Evolutionary conservation across 306 rosid species (phyloP), one percentile per base, ranked within the genome.

Genomic region (Ceratonia siliqua): DNA sequence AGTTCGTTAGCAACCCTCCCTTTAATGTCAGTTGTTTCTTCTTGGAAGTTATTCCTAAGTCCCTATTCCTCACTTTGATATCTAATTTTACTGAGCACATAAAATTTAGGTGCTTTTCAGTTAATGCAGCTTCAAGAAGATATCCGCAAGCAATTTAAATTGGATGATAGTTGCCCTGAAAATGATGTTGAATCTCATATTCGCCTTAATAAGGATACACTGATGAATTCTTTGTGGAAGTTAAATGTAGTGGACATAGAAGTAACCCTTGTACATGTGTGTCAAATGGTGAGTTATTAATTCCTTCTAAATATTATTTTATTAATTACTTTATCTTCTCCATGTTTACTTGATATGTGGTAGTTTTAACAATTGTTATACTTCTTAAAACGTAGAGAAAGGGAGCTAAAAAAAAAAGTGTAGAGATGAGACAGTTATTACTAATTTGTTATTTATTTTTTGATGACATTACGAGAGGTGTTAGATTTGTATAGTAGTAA

Each of bases 201-300:
- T 55, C 83, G 88, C 63, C 76, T 72, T 20, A 82, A 89, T 72
- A 90, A 93, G 82, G 96, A 89, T 70, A 87, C 95, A 5, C 49
- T 87, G 76, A 77, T 89, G 83, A 89, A 69, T 82, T 90, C 98
- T 4, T 73, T 93, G 82, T 93, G 97, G 98, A 93, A 89, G 82
- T 77, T 93, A 80, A 93, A 93, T 81, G 97, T 89, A 43, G 90
- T 90, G 27, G 98, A 93, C 83, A 85, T 93, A 72, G 98, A 93
- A 89, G 83, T 86, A 58, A 93, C 98, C 15, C 91, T 93, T 64
- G 69, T 85, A 62, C 92, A 86, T 57, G 96, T 93, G 82, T 93
- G 95, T 72, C 98, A 93, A 79, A 84, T 89, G 96, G 98, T 93
- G 71, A 82, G 91, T 61, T 79, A 79, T 79, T 30, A 63, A 54